Base-by-base conservation (phyloP, 768 basidiomycete genomes). In the Suillus clintonianus region DNA sequence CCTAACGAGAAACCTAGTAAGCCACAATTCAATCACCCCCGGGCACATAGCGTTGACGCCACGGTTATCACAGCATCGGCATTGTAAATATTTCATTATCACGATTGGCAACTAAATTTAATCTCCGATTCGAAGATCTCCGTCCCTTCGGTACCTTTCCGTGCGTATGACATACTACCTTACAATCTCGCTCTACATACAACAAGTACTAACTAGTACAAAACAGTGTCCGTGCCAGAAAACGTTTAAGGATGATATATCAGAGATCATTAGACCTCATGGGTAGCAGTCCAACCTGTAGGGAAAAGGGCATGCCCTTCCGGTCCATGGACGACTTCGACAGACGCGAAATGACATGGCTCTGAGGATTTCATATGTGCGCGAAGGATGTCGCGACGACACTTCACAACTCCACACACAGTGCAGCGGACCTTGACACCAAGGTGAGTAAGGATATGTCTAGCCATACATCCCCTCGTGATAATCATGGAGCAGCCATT, bases 361-460 rank as follows among this genome's bases (percentile, higher is more conserved):
- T 7, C 54, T 8, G 54, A 22, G 54, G 13, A n/a, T 22, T 36
- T 22, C 13, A 55, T 36, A n/a, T 55, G 34, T 11, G n/a, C 14
- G 9, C n/a, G 54, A 37, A 55, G n/a, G 36, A 55, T 3, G 19
- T 55, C 34, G 14, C 4, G 8, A 24, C 54, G 22, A 4, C 36
- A 37, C n/a, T 24, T 55, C 4, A 55, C 34, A 7, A 55, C n/a
- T 37, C 54, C 14, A 34, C 54, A 55, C 8, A 22, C 13, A 1
- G 64, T 59, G 47, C 64, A 62, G 10, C 22, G 27, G 8, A 42
- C 48, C 15, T 34, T 58, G 9, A 58, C 55, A n/a, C 37, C 17
- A 4, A 65, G 37, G 32, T 65, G 64, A 32, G 64, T 45, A 39
- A 62, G 56, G 6, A 65, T 24, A 15, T 65, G 64, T 13, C 61